Evolutionary conservation across 306 rosid genomes (phyloP).

Genomic region (Lotus japonicus): DNA sequence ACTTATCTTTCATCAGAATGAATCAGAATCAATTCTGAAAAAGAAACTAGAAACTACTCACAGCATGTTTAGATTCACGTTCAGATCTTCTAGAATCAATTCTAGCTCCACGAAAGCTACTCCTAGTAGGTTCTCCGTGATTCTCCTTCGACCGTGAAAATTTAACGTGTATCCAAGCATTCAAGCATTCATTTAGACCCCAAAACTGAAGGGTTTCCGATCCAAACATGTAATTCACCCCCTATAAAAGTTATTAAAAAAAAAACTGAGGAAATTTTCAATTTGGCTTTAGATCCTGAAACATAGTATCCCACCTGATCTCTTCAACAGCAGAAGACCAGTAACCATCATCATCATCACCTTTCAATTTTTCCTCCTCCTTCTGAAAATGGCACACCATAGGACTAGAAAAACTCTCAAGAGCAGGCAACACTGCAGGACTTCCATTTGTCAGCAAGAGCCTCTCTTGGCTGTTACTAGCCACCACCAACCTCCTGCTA

Average conservation of each 20-base stretch:
- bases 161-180: no score
- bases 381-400: constrained; percentile 39
- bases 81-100: no score
- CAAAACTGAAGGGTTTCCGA: no score
- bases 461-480: constrained; percentile 37
- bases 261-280: constrained; percentile 5
- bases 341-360: constrained; percentile 41
- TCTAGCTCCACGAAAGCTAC: no score
- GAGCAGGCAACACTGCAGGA: constrained; percentile 32
- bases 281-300: constrained; percentile 83
- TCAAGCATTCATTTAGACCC: no score
- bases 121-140: no score
- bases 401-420: constrained; percentile 56
- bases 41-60: no score
- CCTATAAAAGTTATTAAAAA: background rate
- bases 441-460: constrained; percentile 69
- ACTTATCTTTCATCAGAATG: no score
- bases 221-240: no score
- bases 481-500: constrained; percentile 34
- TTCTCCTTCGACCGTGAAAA: no score
- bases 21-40: no score
- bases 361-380: constrained; percentile 31
- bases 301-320: constrained; percentile 98
- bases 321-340: constrained; percentile 73
- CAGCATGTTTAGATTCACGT: no score